Evolutionary conservation across 1,284 basidiomycete genomes (phyloP).

Genomic region (Cutaneotrichosporon arboriforme): DNA sequence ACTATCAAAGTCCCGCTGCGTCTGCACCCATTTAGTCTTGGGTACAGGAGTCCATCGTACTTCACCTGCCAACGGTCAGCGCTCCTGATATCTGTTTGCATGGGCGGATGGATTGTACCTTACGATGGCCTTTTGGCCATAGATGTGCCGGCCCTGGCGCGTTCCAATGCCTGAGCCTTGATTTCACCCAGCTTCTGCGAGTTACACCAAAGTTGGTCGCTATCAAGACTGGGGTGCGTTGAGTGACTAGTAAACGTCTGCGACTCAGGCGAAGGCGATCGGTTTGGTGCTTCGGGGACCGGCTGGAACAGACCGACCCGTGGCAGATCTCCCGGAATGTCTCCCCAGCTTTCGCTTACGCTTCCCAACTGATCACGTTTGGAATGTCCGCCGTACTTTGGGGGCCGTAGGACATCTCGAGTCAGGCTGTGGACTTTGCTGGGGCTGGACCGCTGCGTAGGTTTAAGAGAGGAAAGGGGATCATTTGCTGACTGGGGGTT

Average conservation of each 20-base stretch:
- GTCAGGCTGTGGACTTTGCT: neutral
- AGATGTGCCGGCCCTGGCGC: neutral
- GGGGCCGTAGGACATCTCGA: slow-evolving; percentile 19
- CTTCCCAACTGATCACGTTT: slow-evolving; percentile 36
- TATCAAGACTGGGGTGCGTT: neutral
- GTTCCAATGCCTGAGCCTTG: neutral
- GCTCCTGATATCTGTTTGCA: no score
- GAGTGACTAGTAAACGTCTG: neutral
- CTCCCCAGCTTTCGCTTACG: slow-evolving; percentile 35
- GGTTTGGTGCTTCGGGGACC: slow-evolving; percentile 25
- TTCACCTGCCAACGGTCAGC: no score
- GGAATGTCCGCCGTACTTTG: slow-evolving; percentile 29
- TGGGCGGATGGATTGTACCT: no score
- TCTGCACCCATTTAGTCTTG: no score
- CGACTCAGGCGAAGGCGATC: neutral
- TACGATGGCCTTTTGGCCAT: neutral
- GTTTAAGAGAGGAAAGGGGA: no score
- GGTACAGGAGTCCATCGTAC: no score
- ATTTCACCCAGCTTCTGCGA: no score
- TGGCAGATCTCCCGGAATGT: slow-evolving; percentile 21
- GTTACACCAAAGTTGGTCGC: neutral
- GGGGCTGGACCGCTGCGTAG: no score
- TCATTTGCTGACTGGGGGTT: no score
- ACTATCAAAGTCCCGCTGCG: no score
- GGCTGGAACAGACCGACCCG: slow-evolving; percentile 30